Base-by-base conservation (phyloP, 306 rosid genomes). In the Ziziphus jujuba region DNA sequence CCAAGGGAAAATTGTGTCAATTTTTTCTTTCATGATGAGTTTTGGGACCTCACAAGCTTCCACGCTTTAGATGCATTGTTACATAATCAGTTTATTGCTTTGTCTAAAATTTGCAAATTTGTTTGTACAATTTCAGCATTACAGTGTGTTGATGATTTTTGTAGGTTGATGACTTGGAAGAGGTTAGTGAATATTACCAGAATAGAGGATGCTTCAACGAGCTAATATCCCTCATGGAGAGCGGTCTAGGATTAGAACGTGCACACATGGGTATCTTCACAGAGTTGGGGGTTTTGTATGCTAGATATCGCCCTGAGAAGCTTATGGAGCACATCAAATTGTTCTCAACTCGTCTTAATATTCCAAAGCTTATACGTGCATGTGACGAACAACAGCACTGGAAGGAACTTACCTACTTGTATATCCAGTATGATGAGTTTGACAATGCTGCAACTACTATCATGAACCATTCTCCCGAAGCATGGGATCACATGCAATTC, bases 401-500 rank as follows among this genome's bases (percentile, higher is more conserved):
- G 97, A 82, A 80, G 83, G 99, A 95, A 73, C 91, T 95, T 35
- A 95, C 99, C 76, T 95, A 90, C 77, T 77, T 95, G 84, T 90
- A 95, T 72, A 90, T 95, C 73, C 99, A 95, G 75, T 90, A 95
- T 76, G 99, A 95, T 36, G 99, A 95, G 81, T 95, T 95, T 43
- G 99, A 95, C 72, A 95, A 95, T 84, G 99, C 97, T 67, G 97
- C 99, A 38, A 84, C 99, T 23, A 95, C 99, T 58, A 95, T 95
- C 73, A 95, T 95, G 99, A 95, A 95, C 83, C 97, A 95, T 74
- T 90, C 97, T 52, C 97, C 96, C 22, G 99, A 95, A 84, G 99
- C 99, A 70, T 95, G 99, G 99, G 99, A 95, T 77, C 99, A 90
- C 83, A 90, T 95, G 99, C 99, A 90, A 70, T 95, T 95, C 72